Evolutionary conservation across 495 filamentous ascomycete species (phyloP), one percentile per base, ranked within the genome.

Genomic region (Penicillium waksmanii): DNA sequence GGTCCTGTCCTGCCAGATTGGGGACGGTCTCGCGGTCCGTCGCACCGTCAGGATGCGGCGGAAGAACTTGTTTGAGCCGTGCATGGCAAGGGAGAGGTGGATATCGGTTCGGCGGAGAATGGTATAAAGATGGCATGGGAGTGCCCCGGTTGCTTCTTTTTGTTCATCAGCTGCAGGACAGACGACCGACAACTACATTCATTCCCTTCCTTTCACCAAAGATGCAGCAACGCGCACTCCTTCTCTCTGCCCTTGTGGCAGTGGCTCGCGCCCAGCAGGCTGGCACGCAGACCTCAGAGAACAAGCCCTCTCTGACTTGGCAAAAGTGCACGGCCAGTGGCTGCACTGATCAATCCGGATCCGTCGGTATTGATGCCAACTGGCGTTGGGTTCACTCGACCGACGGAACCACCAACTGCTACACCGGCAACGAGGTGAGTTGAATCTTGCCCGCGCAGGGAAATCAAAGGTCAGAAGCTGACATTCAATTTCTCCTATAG

Each of bases 291-390:
- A 78, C 74, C 17, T 48, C 78, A 11, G 87, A 89, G 73, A 80
- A 72, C 18, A 86, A 89, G 55, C 87, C 87, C 17, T 68, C 76
- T 46, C 58, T 90, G 61, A 80, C 77, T 55, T 86, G 82, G 71
- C 71, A 79, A 60, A 82, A 76, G 48, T 90, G 87, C 70, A 77
- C 80, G 12, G 69, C 64, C 33, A 60, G 61, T 31, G 80, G 78
- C 48, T 89, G 87, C 74, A 78, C 77, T 23, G 72, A 74, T 31
- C 68, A 77, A 50, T 60, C 70, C 23, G 84, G 81, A 50, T 81
- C 79, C 27, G 71, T 91, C 46, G 84, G 85, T 36, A 74, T 89
- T 42, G 88, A 91, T 69, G 69, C 86, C 56, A 88, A 87, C 68
- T 89, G 85, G 81, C 80, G 85, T 19, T 85, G 83, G 83, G 66